Base-by-base conservation (phyloP, 495 filamentous ascomycete species). In the Penicillium cosmopolitanum region DNA sequence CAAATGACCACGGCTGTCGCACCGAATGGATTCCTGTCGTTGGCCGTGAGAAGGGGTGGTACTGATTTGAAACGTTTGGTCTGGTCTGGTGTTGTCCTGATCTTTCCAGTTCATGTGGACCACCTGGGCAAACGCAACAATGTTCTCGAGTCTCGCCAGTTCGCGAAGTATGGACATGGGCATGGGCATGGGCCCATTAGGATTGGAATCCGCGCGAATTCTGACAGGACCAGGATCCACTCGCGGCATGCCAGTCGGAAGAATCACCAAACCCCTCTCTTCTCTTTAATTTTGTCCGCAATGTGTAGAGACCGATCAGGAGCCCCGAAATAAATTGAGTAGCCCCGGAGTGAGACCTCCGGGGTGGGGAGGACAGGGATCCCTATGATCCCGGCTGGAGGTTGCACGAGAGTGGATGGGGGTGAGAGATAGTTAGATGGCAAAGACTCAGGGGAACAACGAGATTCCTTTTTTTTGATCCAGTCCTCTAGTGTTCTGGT, bases 211-310 rank as follows among this genome's bases (percentile, higher is more conserved):
- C 36, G 28, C 50, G 51, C 42, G 35, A 51, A 40, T 57, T 63
- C 61, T 65, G 63, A 65, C 63, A 65, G 36, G 36, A n/a, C 12
- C 2, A 54, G 62, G 58, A 58, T 61, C 63, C 63, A 65, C 58
- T 50, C 33, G 42, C 19, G 40, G 36, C 35, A 34, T 44, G 60
- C 51, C 40, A 43, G 40, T 44, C 42, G 42, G 42, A 13, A 44
- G 19, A 44, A 16, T 44, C 42, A 44, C 15, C 6, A 44, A n/a
- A 44, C 42, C 42, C 42, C 42, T 44, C 42, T 44, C 42, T 44
- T 18, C 5, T 16, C 4, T 44, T 16, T 19, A 4, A 16, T n/a
- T 5, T 40, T 12, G 33, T 54, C 51, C 31, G 21, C 38, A 31
- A 11, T 38, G 9, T 13, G 36, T 38, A 38, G 13, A 38, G 15